These are phyloP conservation scores for Chlorella sp. DNA, from an alignment of 139 green algal genomes.

Conservation along the genomic window DNA sequence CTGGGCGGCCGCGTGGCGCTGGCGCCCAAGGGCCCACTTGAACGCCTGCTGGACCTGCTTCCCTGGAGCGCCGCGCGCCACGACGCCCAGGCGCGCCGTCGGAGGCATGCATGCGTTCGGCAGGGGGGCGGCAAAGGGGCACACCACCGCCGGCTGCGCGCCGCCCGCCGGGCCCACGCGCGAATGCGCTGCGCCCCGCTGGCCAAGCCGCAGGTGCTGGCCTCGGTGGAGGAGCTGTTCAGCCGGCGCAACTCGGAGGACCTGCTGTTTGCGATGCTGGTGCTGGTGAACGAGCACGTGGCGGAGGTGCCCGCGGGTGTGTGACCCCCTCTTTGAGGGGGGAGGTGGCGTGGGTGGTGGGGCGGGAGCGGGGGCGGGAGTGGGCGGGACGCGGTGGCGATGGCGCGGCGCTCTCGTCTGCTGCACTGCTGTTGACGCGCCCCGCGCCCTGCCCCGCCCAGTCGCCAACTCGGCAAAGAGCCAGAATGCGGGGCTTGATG, in stretches of 20 bases:
- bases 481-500: conserved; percentile 15
- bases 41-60: not conserved
- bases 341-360: too few relatives aligned
- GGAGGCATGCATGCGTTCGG: not conserved
- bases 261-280: conserved; percentile 79
- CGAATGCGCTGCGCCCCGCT: not conserved
- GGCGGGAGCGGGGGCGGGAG: too few relatives aligned
- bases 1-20: not conserved
- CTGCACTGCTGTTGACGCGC: too few relatives aligned
- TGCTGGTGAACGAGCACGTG: conserved; percentile 39
- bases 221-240: conserved; percentile 54
- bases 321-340: too few relatives aligned
- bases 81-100: not conserved
- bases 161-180: too few relatives aligned
- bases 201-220: not conserved
- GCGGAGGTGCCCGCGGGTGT: conserved; percentile 7
- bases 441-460: too few relatives aligned
- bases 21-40: not conserved
- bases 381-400: too few relatives aligned
- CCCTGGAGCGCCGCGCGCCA: not conserved
- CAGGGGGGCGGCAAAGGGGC: not conserved
- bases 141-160: not conserved
- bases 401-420: too few relatives aligned
- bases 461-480: conserved; percentile 16
- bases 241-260: conserved; percentile 64